Evolutionary conservation across 106 monocot genomes (phyloP), one percentile per base, ranked within the genome.

Genomic region (Allium cepa): DNA sequence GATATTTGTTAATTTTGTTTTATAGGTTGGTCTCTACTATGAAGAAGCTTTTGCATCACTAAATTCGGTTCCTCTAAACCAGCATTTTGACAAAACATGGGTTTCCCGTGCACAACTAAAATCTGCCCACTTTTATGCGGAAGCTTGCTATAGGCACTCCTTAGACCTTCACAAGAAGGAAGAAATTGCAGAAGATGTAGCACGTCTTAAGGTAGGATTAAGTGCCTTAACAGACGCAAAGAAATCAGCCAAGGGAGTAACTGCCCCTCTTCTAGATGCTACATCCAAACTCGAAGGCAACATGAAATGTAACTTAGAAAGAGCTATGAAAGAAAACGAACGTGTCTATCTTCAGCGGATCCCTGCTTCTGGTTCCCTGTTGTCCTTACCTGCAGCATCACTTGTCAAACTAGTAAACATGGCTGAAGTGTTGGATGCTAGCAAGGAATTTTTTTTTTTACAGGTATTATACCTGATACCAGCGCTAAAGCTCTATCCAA

Each of bases 171-270:
- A 93, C 62, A 79, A 70, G 49, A 89, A 86, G 60, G 89, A 89
- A 52, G 89, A 89, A 16, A 86, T 93, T 68, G 83, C 85, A 10
- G 75, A 84, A 62, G 93, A 93, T 74, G 86, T 93, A 70, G 80
- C 79, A 17, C 68, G 92, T 28, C 73, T 92, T 26, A 92, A 78
- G 68, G 75, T 73, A 65, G 84, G 82, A 9, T 57, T 84, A 59
- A 71, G 70, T 71, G 81, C 82, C n/a, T 75, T 92, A 11, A 14
- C 73, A 9, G 79, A 92, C 76, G 79, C 92, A 16, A 92, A 85
- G 68, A 87, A 80, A 71, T 77, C 77, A 27, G 72, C 77, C 11
- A 92, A 83, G 64, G 81, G 84, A 36, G 88, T 82, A 16, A 73
- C 92, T 69, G 73, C 77, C 18, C 75, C 92, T 71, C 82, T 92